Evolutionary conservation across 805 yeast genomes (phyloP).

Genomic region (Isabelozyma pseudorhagii): DNA sequence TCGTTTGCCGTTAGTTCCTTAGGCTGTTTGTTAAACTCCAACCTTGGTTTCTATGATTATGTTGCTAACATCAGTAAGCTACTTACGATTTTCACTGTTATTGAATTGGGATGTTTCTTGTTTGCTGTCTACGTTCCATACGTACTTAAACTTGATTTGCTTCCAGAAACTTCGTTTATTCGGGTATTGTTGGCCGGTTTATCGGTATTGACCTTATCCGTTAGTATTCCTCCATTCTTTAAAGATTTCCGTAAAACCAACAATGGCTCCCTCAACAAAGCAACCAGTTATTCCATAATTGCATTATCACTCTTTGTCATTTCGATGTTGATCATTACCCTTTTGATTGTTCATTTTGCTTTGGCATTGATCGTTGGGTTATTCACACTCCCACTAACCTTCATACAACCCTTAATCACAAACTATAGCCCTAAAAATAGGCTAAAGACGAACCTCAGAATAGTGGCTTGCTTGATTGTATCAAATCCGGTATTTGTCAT

Average conservation of each 20-base stretch:
- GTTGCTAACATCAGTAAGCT: conserved; percentile 19
- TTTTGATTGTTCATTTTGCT: conserved; percentile 81
- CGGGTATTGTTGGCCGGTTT: conserved; percentile 14
- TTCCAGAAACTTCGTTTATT: conserved; percentile 11
- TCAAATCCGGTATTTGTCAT: conserved; percentile 52
- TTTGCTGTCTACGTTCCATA: conserved; percentile 25
- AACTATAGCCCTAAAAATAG: conserved; percentile 5
- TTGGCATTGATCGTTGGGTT: conserved; percentile 71
- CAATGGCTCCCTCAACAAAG: conserved; percentile 8
- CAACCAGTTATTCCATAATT: conserved; percentile 22
- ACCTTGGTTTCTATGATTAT: conserved; percentile 20
- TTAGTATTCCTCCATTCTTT: conserved; percentile 12
- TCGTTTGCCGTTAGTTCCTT: conserved; percentile 69
- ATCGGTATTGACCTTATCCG: conserved; percentile 6
- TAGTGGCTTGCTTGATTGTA: conserved; percentile 32
- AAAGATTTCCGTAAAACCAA: background rate
- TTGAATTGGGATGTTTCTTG: conserved; percentile 21
- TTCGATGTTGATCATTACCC: conserved; percentile 66
- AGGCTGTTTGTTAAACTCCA: conserved; percentile 49
- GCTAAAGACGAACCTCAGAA: conserved; percentile 14
- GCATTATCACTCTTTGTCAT: conserved; percentile 54
- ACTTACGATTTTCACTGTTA: conserved; percentile 22
- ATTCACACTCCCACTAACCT: conserved; percentile 71
- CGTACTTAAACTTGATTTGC: conserved; percentile 6
- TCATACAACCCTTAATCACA: conserved; percentile 40